Conservation (phyloP, 129 eudicot genomes). For the Tagetes patula region DNA sequence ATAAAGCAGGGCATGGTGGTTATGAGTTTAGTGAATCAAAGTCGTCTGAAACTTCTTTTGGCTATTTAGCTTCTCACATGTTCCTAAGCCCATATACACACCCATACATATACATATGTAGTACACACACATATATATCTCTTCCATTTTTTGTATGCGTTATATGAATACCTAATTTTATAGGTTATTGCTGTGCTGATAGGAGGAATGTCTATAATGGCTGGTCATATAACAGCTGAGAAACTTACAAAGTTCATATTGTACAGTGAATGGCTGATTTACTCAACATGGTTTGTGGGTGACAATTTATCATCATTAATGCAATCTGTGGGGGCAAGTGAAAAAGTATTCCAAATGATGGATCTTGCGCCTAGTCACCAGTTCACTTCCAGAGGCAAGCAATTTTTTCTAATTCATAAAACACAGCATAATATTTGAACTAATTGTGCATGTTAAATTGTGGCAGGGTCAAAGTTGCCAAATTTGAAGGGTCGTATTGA, state of each 20-base stretch:
- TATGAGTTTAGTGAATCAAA: not conserved
- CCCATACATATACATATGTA: not conserved
- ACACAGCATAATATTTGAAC: not conserved
- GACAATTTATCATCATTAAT: slow-evolving; percentile 84
- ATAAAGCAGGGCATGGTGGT: not conserved
- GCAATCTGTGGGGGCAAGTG: slow-evolving; percentile 99
- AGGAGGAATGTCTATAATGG: slow-evolving; percentile 92
- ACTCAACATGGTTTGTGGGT: slow-evolving; percentile 98
- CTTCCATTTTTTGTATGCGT: not conserved
- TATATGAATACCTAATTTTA: slow-evolving; percentile 28
- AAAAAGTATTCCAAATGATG: slow-evolving; percentile 92
- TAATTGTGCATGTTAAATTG: slow-evolving; percentile 24
- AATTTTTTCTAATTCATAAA: not conserved
- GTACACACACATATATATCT: not conserved
- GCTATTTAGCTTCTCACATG: not conserved
- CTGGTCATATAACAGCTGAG: slow-evolving; percentile 92
- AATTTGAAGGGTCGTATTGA: slow-evolving; percentile 66
- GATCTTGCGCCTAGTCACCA: slow-evolving; percentile 82
- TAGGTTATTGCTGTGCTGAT: slow-evolving; percentile 94
- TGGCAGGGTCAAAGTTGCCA: slow-evolving; percentile 68
- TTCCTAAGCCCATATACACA: not conserved
- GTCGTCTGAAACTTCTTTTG: not conserved
- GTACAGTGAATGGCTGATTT: slow-evolving; percentile 98
- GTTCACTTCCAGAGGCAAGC: slow-evolving; percentile 70
- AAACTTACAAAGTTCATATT: slow-evolving; percentile 94